Base-by-base conservation (phyloP, 192 early-diverging fungal genomes). In the Gigaspora rosea region DNA sequence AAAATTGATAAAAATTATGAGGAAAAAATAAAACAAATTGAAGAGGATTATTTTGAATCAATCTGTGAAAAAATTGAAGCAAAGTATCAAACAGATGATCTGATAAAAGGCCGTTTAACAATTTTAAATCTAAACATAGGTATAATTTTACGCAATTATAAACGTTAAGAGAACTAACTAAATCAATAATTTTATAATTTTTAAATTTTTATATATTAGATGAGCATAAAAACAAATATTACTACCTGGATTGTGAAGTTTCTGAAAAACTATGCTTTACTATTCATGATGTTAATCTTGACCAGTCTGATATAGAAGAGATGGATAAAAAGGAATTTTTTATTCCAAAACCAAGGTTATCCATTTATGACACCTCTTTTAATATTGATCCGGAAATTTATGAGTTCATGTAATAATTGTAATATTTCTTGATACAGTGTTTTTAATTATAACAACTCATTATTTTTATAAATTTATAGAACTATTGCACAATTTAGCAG, bases 361-460 rank as follows among this genome's bases (percentile, higher is more conserved):
- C 35, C 35, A 20, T 58, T 72, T 15, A 22, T 3, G 11, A 2
- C 13, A 32, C 35, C 41, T 72, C 33, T 36, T 72, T 72, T 46
- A 33, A 72, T 35, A 52, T 72, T 72, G 71, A 72, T 57, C 71
- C 71, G 1, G 71, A 72, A 18, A 72, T 6, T 27, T 72, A 57
- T 47, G 52, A 72, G 4, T 57, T 72, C 10, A 72, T 27, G 71
- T 72, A 33, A 15, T 12, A 56, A 36, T 56, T 16, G 2, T 57
- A 7, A 0, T 16, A 41, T 15, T 72, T 16, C 35, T 27, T 4
- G 41, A 36, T 57, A 4, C n/a, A n/a, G n/a, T n/a, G 13, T 16
- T 54, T 33, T 54, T 33, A 3, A 15, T 41, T 15, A n/a, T 72
- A 58, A 27, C 32, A 8, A 46, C 32, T 46, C 10, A 16, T 16